Conservation (phyloP, 495 filamentous ascomycete genomes). For the Neurospora sp. region DNA sequence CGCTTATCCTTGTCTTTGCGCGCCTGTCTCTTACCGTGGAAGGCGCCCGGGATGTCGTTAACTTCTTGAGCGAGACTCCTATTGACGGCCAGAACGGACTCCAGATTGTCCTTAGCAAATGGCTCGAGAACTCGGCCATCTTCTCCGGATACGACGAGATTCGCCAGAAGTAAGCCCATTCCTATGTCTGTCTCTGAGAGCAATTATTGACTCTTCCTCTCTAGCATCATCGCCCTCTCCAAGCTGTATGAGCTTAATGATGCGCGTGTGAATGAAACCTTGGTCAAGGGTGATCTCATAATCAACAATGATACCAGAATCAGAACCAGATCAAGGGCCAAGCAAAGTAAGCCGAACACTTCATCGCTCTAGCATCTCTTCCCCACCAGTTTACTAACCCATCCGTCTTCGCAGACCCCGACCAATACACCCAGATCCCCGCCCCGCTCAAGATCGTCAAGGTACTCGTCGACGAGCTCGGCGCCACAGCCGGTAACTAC, state of each 20-base stretch:
- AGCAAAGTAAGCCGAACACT: conserved; percentile 43
- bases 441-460: conserved; percentile 93
- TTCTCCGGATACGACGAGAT: conserved; percentile 97
- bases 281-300: conserved; percentile 87
- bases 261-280: conserved; percentile 62
- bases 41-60: conserved; percentile 79
- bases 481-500: conserved; percentile 44
- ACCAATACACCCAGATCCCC: conserved; percentile 78
- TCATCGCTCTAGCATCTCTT: too few species aligned
- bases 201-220: conserved; percentile 23
- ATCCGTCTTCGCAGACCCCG: conserved; percentile 49
- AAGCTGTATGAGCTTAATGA: conserved; percentile 84
- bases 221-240: conserved; percentile 77
- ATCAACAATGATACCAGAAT: conserved; percentile 72
- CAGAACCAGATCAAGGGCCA: conserved; percentile 82
- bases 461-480: conserved; percentile 83
- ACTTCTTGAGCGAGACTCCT: conserved; percentile 77
- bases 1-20: conserved; percentile 89
- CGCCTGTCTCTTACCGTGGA: conserved; percentile 59
- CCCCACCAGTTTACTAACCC: conserved; percentile 4
- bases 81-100: conserved; percentile 68
- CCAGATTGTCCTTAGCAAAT: conserved; percentile 81
- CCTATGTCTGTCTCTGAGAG: not conserved
- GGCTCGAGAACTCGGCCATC: conserved; percentile 91
- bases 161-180: conserved; percentile 67